Base-by-base conservation (phyloP, 768 basidiomycete genomes). In the Mycena filopes region DNA sequence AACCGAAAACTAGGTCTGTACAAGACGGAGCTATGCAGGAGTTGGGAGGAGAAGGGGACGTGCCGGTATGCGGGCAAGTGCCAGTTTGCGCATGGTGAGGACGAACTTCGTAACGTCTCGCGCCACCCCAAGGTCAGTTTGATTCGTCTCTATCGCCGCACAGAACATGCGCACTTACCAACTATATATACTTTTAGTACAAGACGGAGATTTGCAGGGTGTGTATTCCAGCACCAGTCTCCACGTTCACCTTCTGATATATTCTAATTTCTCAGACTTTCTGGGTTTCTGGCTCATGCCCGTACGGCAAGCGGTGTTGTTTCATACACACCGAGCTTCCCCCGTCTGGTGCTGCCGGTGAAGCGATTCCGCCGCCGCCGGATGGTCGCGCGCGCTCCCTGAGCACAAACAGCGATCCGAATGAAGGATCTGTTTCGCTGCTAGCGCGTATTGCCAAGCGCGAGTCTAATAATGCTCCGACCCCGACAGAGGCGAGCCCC, bases 121-220 rank as follows among this genome's bases (percentile, higher is more conserved):
- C 86, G 94, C 68, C 94, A 96, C 76, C 95, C 95, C 47, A 96
- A 96, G 87, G 94, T 93, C 72, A 67, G 83, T 70, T 26, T 4
- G 64, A 42, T 43, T 33, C 38, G 8, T 29, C 56, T 46, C 21
- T 55, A 59, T 43, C 50, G 41, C 69, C 38, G 56, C 36, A 49
- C 31, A 60, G 58, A 63, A 51, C 36, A 11, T n/a, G 40, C 67
- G 75, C 40, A 76, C 46, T 54, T 13, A 55, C 54, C 67, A 48
- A 68, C 36, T 36, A 67, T 60, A 60, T 59, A 29, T 57, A 55
- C 40, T 55, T 51, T 38, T 72, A 93, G 93, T 96, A 96, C 79
- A 96, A 96, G 79, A 96, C 95, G 12, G 94, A 96, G 78, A 94
- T 96, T 69, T 96, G 94, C 76, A 88, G 94, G 81, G 93, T 94